Base-by-base conservation (phyloP, 164 flowering plant genomes). In the Macadamia tetraphylla region DNA sequence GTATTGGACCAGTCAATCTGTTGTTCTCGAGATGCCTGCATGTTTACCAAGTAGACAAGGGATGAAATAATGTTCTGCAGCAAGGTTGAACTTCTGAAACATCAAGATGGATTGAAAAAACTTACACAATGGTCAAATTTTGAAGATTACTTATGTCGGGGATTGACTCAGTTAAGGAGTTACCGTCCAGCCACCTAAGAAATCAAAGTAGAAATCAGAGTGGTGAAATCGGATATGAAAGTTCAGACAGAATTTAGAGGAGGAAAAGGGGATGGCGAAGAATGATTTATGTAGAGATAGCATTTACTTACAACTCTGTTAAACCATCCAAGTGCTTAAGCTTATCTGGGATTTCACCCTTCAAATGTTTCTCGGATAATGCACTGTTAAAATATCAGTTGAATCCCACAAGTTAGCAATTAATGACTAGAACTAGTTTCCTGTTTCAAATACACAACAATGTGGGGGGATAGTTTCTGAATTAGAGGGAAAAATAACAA, bases 21-120 rank as follows among this genome's bases (percentile, higher is more conserved):
- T 94, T 94, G 85, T 91, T 86, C 81, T 91, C 97, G 44, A 94
- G 80, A 83, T 94, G 98, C 80, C 98, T 94, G 90, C 85, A 84
- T 53, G 44, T 65, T 64, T 43, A 63, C 53, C 29, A 66, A 75
- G 56, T 6, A 64, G 59, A 63, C 53, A 59, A 31, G 35, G 23
- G 56, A 64, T 44, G 58, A 30, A 52, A n/a, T 29, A 13, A 31
- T 14, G 6, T 14, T 62, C 44, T 30, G 8, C 32, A 51, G 46
- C 11, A 35, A 23, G 17, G 18, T 6, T 62, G 29, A 29, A 30
- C 55, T 23, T 23, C 23, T 23, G 23, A 23, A 44, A 68, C 49
- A 11, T 18, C 58, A 52, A 67, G 15, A 32, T 52, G 51, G 60
- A 64, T 35, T 14, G 13, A 6, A 58, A 44, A 69, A 75, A 73